Base-by-base conservation (phyloP, 208 protist species). In the Leishmania mexicana region DNA sequence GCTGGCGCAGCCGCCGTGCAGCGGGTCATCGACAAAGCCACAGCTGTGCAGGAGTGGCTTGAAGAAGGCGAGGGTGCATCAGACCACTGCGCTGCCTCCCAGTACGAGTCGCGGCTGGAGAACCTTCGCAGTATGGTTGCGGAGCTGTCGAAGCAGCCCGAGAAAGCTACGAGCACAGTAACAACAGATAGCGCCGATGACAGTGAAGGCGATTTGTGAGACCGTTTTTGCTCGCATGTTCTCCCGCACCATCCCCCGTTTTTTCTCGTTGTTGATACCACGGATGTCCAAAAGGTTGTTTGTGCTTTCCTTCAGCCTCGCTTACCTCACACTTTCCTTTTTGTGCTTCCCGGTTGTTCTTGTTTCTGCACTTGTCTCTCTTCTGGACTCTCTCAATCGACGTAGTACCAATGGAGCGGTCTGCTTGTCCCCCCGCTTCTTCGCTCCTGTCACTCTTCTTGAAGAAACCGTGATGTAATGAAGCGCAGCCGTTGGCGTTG, bases 61-160 rank as follows among this genome's bases (percentile, higher is more conserved):
- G 93, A 97, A 68, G 90, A 94, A 62, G 93, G 92, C n/a, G 81
- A 90, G 40, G 93, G 93, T 54, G 88, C 85, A 64, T 85, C 81
- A 57, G 92, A 97, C 47, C 57, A 74, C 24, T 96, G 93, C 74
- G 76, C 76, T 31, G 87, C 81, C 47, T 81, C 85, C 13, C 83
- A 93, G 75, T 96, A 94, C 75, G 83, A 93, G 75, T 79, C 58
- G 19, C 81, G 89, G 71, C 87, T 93, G 38, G 75, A 60, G 3
- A 70, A 84, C 45, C 75, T 97, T 47, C 87, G 93, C 80, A 42
- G 84, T 45, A 70, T 94, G 71, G 81, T 94, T 65, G 13, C 65
- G 45, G 85, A 77, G 35, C 24, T 81, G 15, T 78, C 68, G n/a
- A 84, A 70, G 38, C 70, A 81, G 35, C 60, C 76, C 24, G 80